Base-by-base conservation (phyloP, 345 rosid genomes). In the Lepidium didymum region DNA sequence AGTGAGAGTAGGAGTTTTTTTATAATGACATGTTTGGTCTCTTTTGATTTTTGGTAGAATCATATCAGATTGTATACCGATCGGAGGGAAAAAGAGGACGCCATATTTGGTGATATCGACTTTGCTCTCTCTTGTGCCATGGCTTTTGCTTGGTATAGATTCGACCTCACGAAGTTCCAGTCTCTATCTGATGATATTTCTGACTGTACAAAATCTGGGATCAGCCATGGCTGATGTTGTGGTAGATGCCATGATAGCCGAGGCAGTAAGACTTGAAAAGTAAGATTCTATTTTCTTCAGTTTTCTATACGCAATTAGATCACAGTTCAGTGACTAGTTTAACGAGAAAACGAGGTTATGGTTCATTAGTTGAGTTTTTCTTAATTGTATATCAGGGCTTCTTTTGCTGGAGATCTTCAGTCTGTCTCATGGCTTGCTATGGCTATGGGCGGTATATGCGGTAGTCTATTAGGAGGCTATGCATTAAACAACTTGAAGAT, bases 211-310 rank as follows among this genome's bases (percentile, higher is more conserved):
- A 72, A 94, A 94, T 70, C 78, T 94, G 7, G 99, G 97, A 51
- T 86, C 96, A 5, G 99, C 97, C 8, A 89, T 91, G 96, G 96
- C 96, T 21, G 97, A 94, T 85, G 97, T 89, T 72, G 97, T 94
- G 65, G 74, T 91, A 10, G 99, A 91, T 77, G 99, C 96, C 45
- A 94, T 94, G 99, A 89, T 89, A 12, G 99, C 99, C 5, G 97
- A 94, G 83, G 95, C 99, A 11, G 91, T 86, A 58, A 81, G 91
- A 77, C 70, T 49, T 23, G 96, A 94, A 69, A 62, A 82, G 99
- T 94, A 77, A 29, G 72, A 12, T 41, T 42, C 42, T 50, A 41
- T 34, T 10, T 49, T 72, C 51, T 56, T 40, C 13, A 8, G 34
- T 62, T 43, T 53, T 2, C 14, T 38, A 38, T 43, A 14, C 7